These are phyloP conservation scores for Stagonosporopsis tanaceti DNA, from an alignment of 2,329 filamentous ascomycete species.

Conservation along the genomic window DNA sequence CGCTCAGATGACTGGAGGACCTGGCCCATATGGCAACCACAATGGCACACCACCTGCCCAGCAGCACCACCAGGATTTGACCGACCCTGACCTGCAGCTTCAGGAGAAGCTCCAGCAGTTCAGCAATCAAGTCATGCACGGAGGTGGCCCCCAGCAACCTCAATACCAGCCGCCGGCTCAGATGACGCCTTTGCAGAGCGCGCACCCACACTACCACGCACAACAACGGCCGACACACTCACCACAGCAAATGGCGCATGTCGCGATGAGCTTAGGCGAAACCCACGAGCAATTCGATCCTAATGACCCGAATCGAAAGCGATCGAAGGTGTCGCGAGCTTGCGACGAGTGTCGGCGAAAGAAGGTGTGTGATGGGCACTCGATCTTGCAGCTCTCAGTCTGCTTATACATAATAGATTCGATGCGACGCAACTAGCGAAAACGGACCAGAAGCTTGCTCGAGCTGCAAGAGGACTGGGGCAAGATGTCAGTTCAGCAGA, in stretches of 20 bases:
- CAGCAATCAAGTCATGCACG: conserved; percentile 45
- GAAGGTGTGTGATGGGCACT: conserved; percentile 41
- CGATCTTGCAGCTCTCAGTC: not conserved
- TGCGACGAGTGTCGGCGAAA: conserved; percentile 54
- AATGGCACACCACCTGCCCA: conserved; percentile 47
- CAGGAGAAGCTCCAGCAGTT: conserved; percentile 48
- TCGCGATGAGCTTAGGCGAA: conserved; percentile 49
- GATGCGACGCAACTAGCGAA: conserved; percentile 52
- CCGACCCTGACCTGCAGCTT: conserved; percentile 45
- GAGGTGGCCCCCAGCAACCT: conserved; percentile 35
- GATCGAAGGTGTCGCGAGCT: conserved; percentile 53
- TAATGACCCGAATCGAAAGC: conserved; percentile 48
- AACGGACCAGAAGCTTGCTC: conserved; percentile 52
- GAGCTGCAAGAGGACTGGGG: conserved; percentile 51
- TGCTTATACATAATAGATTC: conserved; percentile 37
- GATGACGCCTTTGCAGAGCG: conserved; percentile 37
- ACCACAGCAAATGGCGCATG: conserved; percentile 51
- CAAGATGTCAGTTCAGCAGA: conserved; percentile 52
- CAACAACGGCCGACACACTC: conserved; percentile 47
- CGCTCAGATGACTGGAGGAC: conserved; percentile 43
- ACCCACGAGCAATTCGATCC: conserved; percentile 46
- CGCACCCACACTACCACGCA: conserved; percentile 48
- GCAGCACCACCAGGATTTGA: conserved; percentile 41
- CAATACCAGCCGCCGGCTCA: conserved; percentile 40
- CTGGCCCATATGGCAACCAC: conserved; percentile 47